phyloP scores from a whole-genome alignment of 129 eudicot species.

The Flaveria sonorensis region DNA sequence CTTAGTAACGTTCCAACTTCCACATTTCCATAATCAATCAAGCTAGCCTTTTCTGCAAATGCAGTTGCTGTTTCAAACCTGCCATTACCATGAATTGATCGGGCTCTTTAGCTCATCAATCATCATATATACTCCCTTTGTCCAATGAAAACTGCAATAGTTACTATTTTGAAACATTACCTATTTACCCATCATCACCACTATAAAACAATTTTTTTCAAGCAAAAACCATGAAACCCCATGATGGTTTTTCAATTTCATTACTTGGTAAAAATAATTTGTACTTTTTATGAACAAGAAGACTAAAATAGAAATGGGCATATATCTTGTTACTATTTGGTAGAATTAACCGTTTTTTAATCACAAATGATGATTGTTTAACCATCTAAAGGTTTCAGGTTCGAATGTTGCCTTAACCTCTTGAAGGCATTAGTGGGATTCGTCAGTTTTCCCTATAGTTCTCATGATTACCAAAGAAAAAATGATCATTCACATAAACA shows the following conservation, averaged over 20 bases:
- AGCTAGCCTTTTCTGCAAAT: slow-evolving; percentile 52
- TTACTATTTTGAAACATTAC: slow-evolving; percentile 13
- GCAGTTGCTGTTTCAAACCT: slow-evolving; percentile 58
- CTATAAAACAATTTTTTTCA: not conserved
- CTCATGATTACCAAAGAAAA: not conserved
- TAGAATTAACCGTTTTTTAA: not conserved
- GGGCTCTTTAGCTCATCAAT: slow-evolving; percentile 6
- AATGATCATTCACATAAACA: not conserved
- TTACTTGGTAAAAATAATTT: not conserved
- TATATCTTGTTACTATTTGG: not conserved
- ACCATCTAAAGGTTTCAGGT: not conserved
- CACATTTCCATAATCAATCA: slow-evolving; percentile 43
- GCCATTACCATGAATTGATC: slow-evolving; percentile 32
- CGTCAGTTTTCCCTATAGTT: not conserved
- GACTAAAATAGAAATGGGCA: not conserved
- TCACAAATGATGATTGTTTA: not conserved
- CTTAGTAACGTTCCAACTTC: slow-evolving; percentile 53
- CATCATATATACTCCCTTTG: slow-evolving; percentile 20
- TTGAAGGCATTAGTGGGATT: not conserved
- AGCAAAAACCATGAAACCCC: slow-evolving; percentile 10
- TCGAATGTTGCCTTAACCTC: slow-evolving; percentile 1
- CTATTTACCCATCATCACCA: not conserved
- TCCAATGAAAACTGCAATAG: slow-evolving; percentile 20
- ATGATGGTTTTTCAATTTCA: not conserved
- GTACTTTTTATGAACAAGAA: not conserved